Evolutionary conservation across 2,329 filamentous ascomycete genomes (phyloP), one percentile per base, ranked within the genome.

Genomic region (Microdochium bolleyi): DNA sequence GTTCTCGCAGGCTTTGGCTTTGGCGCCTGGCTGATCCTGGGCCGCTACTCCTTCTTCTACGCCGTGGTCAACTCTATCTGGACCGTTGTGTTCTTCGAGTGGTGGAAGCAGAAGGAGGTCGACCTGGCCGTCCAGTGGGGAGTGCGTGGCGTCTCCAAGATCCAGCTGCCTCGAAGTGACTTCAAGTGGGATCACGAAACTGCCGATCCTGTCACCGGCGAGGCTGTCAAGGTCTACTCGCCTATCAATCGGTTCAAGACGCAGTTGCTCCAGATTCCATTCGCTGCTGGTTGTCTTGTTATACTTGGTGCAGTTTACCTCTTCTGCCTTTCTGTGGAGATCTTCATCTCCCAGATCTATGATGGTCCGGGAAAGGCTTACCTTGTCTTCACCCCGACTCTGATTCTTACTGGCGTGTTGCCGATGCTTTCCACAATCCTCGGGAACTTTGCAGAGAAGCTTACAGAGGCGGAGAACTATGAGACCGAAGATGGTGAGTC

Each of bases 301-400:
- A 80, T 87, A 1, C 78, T 97, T 7, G 92, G 92, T 1, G 83
- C 84, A 19, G 75, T 97, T 60, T 96, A 97, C 58, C 84, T 88
- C 13, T 83, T 83, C 14, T 94, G 89, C 64, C 97, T 97, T 67
- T 88, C 85, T 8, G 89, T 96, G 56, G 94, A 99, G 66, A 89
- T 97, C 30, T 96, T 97, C 71, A 89, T 99, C 59, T 92, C 88
- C 0, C 91, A 99, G 69, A 84, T 97, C 16, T 97, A 99, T 68
- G 81, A 85, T 55, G 94, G 94, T 0, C 90, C 91, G 0, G 83
- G 95, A 57, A 95, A 97, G 72, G 80, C 81, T 21, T 85, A 95
- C 55, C 68, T 99, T 60, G 90, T 92, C 68, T 96, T 96, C 69
- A 73, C 96, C 7, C 94, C 94, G 0, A 96, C 92, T 0, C 78